Evolutionary conservation across 495 filamentous ascomycete species (phyloP).

Genomic region (Penicillium nucicola): DNA sequence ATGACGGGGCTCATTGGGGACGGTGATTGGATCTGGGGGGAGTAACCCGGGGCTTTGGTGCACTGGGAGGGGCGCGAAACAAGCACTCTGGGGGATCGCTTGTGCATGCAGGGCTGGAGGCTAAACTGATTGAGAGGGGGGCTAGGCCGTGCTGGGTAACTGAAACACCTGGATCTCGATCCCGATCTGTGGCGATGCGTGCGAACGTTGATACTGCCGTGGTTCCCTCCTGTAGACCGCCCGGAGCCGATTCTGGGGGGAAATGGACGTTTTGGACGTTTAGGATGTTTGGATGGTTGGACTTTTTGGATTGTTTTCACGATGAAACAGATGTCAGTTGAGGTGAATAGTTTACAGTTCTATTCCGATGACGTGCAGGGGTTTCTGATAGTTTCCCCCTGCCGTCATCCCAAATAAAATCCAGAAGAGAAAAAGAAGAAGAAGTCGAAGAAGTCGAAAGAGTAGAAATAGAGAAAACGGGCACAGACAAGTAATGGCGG

Average conservation of each 20-base stretch:
- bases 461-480: not conserved
- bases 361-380: slow-evolving; percentile 24
- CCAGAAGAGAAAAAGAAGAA: not conserved
- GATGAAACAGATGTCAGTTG: no score
- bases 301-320: no score
- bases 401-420: not conserved
- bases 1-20: slow-evolving; percentile 1
- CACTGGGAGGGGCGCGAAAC: not conserved
- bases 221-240: not conserved
- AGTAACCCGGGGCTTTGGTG: not conserved
- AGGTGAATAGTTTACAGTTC: no score
- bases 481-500: not conserved
- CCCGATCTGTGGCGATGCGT: no score
- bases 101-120: slow-evolving; percentile 5
- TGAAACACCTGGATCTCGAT: not conserved
- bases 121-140: slow-evolving; percentile 2
- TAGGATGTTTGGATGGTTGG: no score
- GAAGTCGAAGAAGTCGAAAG: not conserved
- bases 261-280: no score
- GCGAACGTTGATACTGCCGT: not conserved
- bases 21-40: not conserved
- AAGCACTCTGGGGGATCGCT: slow-evolving; percentile 7
- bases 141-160: not conserved
- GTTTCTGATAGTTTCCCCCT: slow-evolving; percentile 15
- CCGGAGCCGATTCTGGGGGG: not conserved